phyloP scores from a whole-genome alignment of 352 stramenopile species.

The Phytophthora ohioensis region DNA sequence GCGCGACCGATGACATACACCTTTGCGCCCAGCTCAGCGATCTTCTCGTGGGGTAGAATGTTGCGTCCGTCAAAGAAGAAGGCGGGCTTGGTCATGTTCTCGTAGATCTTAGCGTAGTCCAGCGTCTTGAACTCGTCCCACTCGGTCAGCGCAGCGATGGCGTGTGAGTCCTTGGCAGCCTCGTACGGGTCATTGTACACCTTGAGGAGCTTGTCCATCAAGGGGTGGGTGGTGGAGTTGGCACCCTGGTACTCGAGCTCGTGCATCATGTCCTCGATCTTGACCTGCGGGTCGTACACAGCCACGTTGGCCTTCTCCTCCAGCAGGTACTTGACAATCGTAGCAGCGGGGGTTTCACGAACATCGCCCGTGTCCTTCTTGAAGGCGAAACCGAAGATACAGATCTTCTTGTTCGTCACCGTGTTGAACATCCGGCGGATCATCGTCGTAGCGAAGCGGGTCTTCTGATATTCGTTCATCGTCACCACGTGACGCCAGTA shows the following conservation, averaged over 20 bases:
- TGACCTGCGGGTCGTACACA: slow-evolving; percentile 98
- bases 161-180: slow-evolving; percentile 93
- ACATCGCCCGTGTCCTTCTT: slow-evolving; percentile 99
- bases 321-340: slow-evolving; percentile 97
- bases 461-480: slow-evolving; percentile 99
- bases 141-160: slow-evolving; percentile 97
- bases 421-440: slow-evolving; percentile 99
- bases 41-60: slow-evolving; percentile 94
- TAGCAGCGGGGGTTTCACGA: slow-evolving; percentile 97
- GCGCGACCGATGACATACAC: slow-evolving; percentile 96
- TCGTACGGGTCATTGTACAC: slow-evolving; percentile 91
- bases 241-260: slow-evolving; percentile 91
- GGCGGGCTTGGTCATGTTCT: slow-evolving; percentile 97
- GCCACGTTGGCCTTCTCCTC: slow-evolving; percentile 96
- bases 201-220: slow-evolving; percentile 84
- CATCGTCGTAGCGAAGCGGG: slow-evolving; percentile 98
- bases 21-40: slow-evolving; percentile 97
- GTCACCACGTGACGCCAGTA: slow-evolving; percentile 99
- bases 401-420: slow-evolving; percentile 99
- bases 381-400: slow-evolving; percentile 99
- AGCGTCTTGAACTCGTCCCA: slow-evolving; percentile 99
- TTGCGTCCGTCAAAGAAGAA: slow-evolving; percentile 99
- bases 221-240: slow-evolving; percentile 90
- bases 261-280: slow-evolving; percentile 94
- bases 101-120: slow-evolving; percentile 97